Evolutionary conservation across 1,284 basidiomycete genomes (phyloP).

Genomic region (Cryptococcus neoformans): DNA sequence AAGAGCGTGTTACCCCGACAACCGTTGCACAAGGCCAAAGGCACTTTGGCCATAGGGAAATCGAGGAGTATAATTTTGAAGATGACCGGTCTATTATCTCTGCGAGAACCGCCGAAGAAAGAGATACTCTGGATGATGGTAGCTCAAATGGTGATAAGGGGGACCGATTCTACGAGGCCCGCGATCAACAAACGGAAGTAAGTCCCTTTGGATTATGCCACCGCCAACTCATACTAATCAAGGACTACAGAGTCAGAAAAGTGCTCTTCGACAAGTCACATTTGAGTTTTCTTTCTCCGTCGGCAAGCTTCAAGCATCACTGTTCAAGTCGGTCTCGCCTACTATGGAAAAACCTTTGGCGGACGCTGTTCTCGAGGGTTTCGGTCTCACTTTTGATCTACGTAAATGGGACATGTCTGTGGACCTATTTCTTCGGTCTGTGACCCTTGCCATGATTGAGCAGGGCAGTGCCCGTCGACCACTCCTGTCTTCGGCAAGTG

Average conservation of each 20-base stretch:
- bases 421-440: slow-evolving; percentile 73
- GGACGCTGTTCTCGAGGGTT: slow-evolving; percentile 75
- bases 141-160: slow-evolving; percentile 47
- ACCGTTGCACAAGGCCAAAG: slow-evolving; percentile 7
- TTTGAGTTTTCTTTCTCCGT: slow-evolving; percentile 91
- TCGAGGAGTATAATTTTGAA: slow-evolving; percentile 67
- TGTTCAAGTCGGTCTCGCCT: slow-evolving; percentile 60
- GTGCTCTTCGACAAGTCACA: slow-evolving; percentile 70
- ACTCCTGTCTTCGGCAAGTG: slow-evolving; percentile 70
- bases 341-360: slow-evolving; percentile 58
- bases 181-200: slow-evolving; percentile 63
- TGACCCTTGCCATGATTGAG: slow-evolving; percentile 60
- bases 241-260: slow-evolving; percentile 18
- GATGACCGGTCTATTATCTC: slow-evolving; percentile 49
- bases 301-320: slow-evolving; percentile 75
- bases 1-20: slow-evolving; percentile 3
- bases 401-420: slow-evolving; percentile 86
- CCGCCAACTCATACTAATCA: not conserved
- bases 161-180: slow-evolving; percentile 72
- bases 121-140: slow-evolving; percentile 46
- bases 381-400: slow-evolving; percentile 69
- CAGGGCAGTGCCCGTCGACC: slow-evolving; percentile 59
- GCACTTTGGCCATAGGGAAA: slow-evolving; percentile 54
- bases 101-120: slow-evolving; percentile 46
- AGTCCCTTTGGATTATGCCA: slow-evolving; percentile 20